These are phyloP conservation scores for Phytophthora pinifolia DNA, from an alignment of 352 stramenopile genomes.

Conservation along the genomic window DNA sequence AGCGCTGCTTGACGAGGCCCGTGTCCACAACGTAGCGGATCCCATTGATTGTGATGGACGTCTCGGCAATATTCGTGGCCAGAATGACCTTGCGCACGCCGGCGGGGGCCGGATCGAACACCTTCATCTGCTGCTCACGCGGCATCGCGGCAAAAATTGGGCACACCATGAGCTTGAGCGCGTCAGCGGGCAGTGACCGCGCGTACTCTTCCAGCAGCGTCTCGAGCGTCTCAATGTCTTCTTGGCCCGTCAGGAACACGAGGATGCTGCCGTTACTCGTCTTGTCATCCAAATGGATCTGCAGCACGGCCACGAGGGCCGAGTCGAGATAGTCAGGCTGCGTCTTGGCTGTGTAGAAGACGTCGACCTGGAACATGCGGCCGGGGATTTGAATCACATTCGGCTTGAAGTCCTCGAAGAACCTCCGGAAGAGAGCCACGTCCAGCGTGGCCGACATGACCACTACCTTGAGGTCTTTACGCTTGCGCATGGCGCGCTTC, in stretches of 20 bases:
- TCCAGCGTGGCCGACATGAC: slow-evolving; percentile 99
- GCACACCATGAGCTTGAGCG: slow-evolving; percentile 87
- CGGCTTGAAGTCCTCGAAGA: slow-evolving; percentile 90
- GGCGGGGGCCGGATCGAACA: slow-evolving; percentile 86
- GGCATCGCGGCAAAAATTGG: slow-evolving; percentile 97
- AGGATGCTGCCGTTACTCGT: slow-evolving; percentile 89
- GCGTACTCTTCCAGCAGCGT: slow-evolving; percentile 84
- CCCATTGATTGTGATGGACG: slow-evolving; percentile 99
- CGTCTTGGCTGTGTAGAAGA: slow-evolving; percentile 89
- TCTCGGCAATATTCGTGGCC: slow-evolving; percentile 97
- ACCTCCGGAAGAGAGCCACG: slow-evolving; percentile 91
- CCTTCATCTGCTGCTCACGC: slow-evolving; percentile 93
- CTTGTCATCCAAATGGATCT: slow-evolving; percentile 88
- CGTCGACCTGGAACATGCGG: slow-evolving; percentile 88
- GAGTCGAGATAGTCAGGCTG: slow-evolving; percentile 91
- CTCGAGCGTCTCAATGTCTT: slow-evolving; percentile 95
- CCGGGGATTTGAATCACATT: slow-evolving; percentile 87
- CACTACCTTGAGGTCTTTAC: slow-evolving; percentile 91
- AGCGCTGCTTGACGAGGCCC: slow-evolving; percentile 88
- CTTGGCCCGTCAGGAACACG: slow-evolving; percentile 94
- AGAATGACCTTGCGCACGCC: slow-evolving; percentile 93
- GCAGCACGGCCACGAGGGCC: slow-evolving; percentile 84
- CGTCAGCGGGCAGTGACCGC: slow-evolving; percentile 63
- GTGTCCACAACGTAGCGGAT: slow-evolving; percentile 89
- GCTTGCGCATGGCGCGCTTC: slow-evolving; percentile 78